Percentiles rank a stretch among this genome's conserved stretches.
phyloP scores from a whole-genome alignment of 1,284 basidiomycete species.

The Ustilago sp. region DNA sequence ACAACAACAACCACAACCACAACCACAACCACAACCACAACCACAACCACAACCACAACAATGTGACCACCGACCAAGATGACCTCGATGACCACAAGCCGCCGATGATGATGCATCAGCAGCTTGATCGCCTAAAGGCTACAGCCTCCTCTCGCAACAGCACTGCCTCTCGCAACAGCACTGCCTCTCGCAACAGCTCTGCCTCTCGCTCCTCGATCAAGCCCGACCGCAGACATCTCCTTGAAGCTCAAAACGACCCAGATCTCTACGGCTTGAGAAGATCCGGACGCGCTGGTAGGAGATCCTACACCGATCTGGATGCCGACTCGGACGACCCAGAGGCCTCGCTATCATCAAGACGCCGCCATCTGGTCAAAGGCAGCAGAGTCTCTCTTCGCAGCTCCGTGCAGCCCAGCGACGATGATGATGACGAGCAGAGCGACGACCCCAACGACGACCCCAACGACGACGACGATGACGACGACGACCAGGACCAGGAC shows the following conservation, averaged over 20 bases:
- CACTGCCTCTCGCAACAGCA: slow-evolving; percentile 18
- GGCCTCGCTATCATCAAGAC: slow-evolving; percentile 37
- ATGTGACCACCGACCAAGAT: slow-evolving; percentile 2
- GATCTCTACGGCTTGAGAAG: slow-evolving; percentile 70
- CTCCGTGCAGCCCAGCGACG: slow-evolving; percentile 50
- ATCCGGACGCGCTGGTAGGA: slow-evolving; percentile 68
- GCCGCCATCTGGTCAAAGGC: slow-evolving; percentile 41
- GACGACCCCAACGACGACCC: slow-evolving; percentile 6
- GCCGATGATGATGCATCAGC: slow-evolving; percentile 12
- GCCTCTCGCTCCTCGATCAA: slow-evolving; percentile 46
- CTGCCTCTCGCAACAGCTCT: slow-evolving; percentile 34
- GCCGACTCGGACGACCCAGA: slow-evolving; percentile 37
- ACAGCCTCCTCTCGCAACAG: slow-evolving; percentile 30
- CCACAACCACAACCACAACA: not conserved
- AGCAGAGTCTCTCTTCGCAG: slow-evolving; percentile 34
- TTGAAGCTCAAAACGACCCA: slow-evolving; percentile 62
- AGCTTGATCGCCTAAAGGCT: slow-evolving; percentile 40
- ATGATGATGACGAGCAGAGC: slow-evolving; percentile 71
- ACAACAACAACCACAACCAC: not conserved
- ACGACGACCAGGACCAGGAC: slow-evolving; percentile 76
- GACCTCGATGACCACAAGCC: slow-evolving; percentile 29
- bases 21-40: too few relatives aligned
- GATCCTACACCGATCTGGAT: slow-evolving; percentile 46
- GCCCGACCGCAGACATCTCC: slow-evolving; percentile 46
- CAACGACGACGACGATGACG: slow-evolving; percentile 72